Evolutionary conservation across 2,329 filamentous ascomycete species (phyloP), one percentile per base, ranked within the genome.

Genomic region (Seiridium unicorne): DNA sequence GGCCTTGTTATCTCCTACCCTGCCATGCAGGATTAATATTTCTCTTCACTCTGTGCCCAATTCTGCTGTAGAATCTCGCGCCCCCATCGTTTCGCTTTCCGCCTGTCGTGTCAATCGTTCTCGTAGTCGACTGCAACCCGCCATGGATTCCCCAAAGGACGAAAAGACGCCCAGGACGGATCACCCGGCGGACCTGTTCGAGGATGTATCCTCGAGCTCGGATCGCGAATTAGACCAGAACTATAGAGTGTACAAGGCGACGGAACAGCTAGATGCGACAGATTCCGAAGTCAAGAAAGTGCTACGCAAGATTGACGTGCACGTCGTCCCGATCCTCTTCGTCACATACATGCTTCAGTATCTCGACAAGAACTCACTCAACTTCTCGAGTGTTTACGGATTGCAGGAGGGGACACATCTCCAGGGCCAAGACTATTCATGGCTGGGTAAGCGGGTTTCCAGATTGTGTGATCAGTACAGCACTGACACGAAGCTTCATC

Each of bases 371-470:
- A 81, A 81, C 66, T 74, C 76, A 0, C 76, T 81, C 69, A 81
- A 81, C 64, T 84, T 83, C 67, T 79, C 80, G 6, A 78, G 76
- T 59, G 77, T 77, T 0, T 84, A 79, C 64, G 81, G 80, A 0
- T 68, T 84, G 10, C 69, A 79, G 48, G 68, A 79, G 40, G 80
- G 76, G 1, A 81, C 79, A 0, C 69, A 83, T 57, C 72, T 85
- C 5, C 64, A 73, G 6, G 78, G 78, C 9, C 74, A 82, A 60
- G 74, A 84, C 57, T 85, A 83, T 64, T 78, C 77, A 10, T 84
- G 82, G 82, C 73, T 82, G 8, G 67, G 74, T 75, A 69, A 44
- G 60, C 63, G 44, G 32, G 31, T 35, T 7, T 35, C 34, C 32
- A 26, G 18, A 26, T 26, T 26, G 18, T 26, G 18, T 26, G 18